These are phyloP conservation scores for Daldinia grandis DNA, from an alignment of 495 filamentous ascomycete genomes.

Conservation along the genomic window DNA sequence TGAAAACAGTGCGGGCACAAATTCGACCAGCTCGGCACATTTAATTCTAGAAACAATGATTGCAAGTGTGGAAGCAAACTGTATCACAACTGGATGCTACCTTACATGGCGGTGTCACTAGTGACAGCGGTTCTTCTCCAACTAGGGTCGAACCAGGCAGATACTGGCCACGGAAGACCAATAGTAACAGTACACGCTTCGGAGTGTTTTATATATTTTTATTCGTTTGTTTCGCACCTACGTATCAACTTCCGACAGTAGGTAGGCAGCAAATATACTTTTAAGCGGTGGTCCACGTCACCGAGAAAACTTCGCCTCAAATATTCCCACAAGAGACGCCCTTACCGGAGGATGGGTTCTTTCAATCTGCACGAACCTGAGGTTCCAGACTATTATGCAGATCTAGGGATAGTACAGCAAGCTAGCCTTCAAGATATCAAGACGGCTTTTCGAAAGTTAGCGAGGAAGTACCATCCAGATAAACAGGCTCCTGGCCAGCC, in stretches of 20 bases:
- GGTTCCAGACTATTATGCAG: slow-evolving; percentile 29
- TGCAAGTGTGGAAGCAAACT: background rate
- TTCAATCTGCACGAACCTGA: background rate
- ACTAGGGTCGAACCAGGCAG: background rate
- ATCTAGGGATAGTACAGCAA: slow-evolving; percentile 22
- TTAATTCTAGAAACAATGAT: background rate
- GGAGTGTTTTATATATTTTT: background rate
- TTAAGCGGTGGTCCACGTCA: background rate
- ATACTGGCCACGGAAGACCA: background rate
- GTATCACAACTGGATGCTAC: background rate
- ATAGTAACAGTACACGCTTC: slow-evolving; percentile 12
- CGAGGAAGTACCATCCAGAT: slow-evolving; percentile 33
- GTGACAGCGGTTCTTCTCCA: background rate
- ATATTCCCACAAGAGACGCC: background rate
- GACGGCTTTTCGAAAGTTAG: slow-evolving; percentile 23
- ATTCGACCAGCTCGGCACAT: background rate
- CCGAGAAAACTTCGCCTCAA: background rate
- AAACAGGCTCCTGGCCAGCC: slow-evolving; percentile 30
- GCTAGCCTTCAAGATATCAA: slow-evolving; percentile 33
- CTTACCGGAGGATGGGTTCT: slow-evolving; percentile 4
- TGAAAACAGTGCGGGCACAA: background rate
- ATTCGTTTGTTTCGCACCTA: background rate
- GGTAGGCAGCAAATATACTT: background rate
- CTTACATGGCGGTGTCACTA: background rate
- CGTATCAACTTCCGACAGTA: background rate